Conservation (phyloP, 345 rosid species). For the Eucalyptus erythrocorys region DNA sequence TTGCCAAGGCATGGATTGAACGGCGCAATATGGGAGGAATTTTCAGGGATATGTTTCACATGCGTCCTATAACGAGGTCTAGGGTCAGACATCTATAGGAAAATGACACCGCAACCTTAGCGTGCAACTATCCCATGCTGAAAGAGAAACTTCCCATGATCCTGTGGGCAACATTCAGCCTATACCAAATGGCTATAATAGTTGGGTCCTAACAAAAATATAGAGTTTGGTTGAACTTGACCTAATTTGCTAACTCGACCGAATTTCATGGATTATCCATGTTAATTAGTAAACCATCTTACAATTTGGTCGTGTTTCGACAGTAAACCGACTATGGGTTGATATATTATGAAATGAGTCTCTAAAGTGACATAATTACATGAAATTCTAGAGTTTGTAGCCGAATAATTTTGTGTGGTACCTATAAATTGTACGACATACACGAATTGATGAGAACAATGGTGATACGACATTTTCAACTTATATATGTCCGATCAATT, state of each 20-base stretch:
- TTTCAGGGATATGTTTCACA: background rate
- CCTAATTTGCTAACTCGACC: background rate
- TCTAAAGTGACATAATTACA: background rate
- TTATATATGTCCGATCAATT: background rate
- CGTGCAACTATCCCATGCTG: background rate
- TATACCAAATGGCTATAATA: background rate
- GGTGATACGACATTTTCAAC: background rate
- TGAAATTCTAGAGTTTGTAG: background rate
- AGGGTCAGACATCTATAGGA: background rate
- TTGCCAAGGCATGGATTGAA: background rate
- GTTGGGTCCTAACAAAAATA: background rate
- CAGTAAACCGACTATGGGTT: background rate
- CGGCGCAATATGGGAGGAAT: background rate
- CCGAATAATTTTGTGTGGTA: background rate
- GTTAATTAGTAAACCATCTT: background rate
- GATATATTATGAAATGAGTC: background rate
- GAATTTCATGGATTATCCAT: background rate
- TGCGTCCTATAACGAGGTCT: background rate
- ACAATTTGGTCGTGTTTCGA: background rate
- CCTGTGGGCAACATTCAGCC: background rate
- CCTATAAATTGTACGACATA: background rate
- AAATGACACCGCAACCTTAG: background rate
- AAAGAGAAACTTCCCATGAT: background rate
- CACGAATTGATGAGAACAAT: background rate
- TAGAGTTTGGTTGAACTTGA: background rate